A percentile compares a stretch with the other conserved stretches of the same genome.
These are phyloP conservation scores for Phialocephala subalpina DNA, from an alignment of 2,329 filamentous ascomycete species.

Conservation along the genomic window DNA sequence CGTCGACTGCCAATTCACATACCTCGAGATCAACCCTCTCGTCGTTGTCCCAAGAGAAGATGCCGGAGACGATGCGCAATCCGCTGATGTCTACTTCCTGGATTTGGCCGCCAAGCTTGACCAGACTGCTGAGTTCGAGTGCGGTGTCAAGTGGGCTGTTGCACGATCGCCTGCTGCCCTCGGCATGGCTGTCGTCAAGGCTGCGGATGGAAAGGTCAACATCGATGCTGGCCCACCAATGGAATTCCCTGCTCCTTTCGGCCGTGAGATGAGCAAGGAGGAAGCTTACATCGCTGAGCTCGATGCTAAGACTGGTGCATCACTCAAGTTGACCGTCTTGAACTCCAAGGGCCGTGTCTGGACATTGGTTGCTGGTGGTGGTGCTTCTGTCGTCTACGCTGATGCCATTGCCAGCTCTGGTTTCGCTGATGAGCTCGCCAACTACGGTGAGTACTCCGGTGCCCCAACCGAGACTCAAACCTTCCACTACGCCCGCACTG, in stretches of 20 bases:
- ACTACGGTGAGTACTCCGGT: constrained; percentile 99
- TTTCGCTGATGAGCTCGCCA: constrained; percentile 95
- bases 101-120: constrained; percentile 98
- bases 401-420: constrained; percentile 97
- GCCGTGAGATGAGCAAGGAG: constrained; percentile 97
- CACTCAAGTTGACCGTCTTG: constrained; percentile 96
- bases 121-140: constrained; percentile 99
- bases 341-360: constrained; percentile 93
- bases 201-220: constrained; percentile 78
- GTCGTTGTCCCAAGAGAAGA: constrained; percentile 92
- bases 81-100: constrained; percentile 95
- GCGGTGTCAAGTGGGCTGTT: constrained; percentile 98
- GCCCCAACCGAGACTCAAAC: constrained; percentile 98
- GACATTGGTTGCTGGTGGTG: constrained; percentile 98
- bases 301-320: constrained; percentile 98
- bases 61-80: constrained; percentile 71
- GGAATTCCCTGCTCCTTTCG: constrained; percentile 99
- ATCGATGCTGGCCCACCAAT: constrained; percentile 97
- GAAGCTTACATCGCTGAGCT: constrained; percentile 99
- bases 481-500: constrained; percentile 97
- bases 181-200: constrained; percentile 75
- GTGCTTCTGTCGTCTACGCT: constrained; percentile 98
- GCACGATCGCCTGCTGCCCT: constrained; percentile 90
- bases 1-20: constrained; percentile 99
- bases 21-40: constrained; percentile 99